phyloP scores from a whole-genome alignment of 495 filamentous ascomycete genomes.

The Trichoderma parareesei region DNA sequence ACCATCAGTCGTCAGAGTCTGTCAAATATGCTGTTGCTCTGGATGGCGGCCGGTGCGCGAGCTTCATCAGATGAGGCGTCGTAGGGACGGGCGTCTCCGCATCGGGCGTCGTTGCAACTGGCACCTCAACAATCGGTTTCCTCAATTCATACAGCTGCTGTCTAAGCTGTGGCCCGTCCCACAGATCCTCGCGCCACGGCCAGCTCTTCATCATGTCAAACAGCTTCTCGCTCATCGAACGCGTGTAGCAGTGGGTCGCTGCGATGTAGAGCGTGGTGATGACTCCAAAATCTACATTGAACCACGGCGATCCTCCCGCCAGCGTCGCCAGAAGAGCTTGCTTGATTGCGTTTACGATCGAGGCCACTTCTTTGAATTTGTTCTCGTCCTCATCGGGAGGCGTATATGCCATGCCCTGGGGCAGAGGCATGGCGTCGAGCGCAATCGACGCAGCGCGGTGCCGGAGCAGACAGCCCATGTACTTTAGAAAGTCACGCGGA shows the following conservation, averaged over 20 bases:
- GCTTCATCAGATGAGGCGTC: neutral
- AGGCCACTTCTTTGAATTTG: neutral
- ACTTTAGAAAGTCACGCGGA: neutral
- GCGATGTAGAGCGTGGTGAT: neutral
- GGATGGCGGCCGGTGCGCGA: neutral
- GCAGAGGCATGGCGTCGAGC: neutral
- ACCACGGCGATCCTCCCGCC: neutral
- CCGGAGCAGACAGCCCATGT: neutral
- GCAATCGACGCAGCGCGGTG: constrained; percentile 4
- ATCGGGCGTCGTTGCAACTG: neutral
- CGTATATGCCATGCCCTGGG: neutral
- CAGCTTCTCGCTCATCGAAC: neutral
- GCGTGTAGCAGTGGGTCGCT: neutral
- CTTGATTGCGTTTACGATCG: neutral
- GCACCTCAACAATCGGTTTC: neutral
- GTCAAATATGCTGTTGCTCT: neutral
- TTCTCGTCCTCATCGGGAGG: neutral
- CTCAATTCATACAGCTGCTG: neutral
- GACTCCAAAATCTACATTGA: neutral
- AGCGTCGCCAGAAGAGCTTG: neutral
- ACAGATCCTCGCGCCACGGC: constrained; percentile 1
- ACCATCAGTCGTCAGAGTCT: neutral
- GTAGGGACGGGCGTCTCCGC: neutral
- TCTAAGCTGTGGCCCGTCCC: neutral
- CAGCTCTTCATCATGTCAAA: constrained; percentile 5